Conservation (phyloP, 2,329 filamentous ascomycete species). For the Aphanocladium album region DNA sequence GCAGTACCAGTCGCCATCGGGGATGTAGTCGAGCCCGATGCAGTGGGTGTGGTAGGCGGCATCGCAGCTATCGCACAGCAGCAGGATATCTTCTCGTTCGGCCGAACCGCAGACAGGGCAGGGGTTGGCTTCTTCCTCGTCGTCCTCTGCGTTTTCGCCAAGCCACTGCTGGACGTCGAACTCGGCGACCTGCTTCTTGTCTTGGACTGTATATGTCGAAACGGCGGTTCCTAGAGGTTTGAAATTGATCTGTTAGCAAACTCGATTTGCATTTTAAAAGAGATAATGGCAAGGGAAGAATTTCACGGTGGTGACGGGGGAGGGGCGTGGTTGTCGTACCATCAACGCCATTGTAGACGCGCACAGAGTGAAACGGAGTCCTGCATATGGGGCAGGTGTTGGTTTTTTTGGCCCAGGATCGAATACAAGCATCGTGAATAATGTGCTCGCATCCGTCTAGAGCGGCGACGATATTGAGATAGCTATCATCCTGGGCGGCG, state of each 20-base stretch:
- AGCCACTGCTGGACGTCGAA: slow-evolving; percentile 73
- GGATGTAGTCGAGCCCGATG: slow-evolving; percentile 73
- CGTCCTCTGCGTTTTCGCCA: slow-evolving; percentile 67
- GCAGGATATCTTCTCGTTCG: slow-evolving; percentile 77
- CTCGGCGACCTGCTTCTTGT: slow-evolving; percentile 85
- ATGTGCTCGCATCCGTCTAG: slow-evolving; percentile 81
- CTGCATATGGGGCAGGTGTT: slow-evolving; percentile 98
- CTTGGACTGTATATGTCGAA: slow-evolving; percentile 62
- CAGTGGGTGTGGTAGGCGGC: slow-evolving; percentile 89
- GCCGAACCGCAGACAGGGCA: slow-evolving; percentile 80
- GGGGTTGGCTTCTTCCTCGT: slow-evolving; percentile 62
- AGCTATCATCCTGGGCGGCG: slow-evolving; percentile 25
- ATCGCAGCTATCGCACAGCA: slow-evolving; percentile 90
- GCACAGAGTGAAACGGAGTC: slow-evolving; percentile 82
- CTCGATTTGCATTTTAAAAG: not conserved
- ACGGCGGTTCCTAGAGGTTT: slow-evolving; percentile 45
- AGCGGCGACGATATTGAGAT: slow-evolving; percentile 48
- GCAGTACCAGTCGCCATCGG: slow-evolving; percentile 83
- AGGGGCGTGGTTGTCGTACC: slow-evolving; percentile 49
- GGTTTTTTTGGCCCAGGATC: slow-evolving; percentile 91
- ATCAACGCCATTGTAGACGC: slow-evolving; percentile 73
- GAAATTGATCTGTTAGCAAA: not conserved
- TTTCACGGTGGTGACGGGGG: not conserved
- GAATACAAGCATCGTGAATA: slow-evolving; percentile 86
- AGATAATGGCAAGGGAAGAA: not conserved